Conservation (phyloP, 108 stramenopile species). For the Seminavis robusta region DNA sequence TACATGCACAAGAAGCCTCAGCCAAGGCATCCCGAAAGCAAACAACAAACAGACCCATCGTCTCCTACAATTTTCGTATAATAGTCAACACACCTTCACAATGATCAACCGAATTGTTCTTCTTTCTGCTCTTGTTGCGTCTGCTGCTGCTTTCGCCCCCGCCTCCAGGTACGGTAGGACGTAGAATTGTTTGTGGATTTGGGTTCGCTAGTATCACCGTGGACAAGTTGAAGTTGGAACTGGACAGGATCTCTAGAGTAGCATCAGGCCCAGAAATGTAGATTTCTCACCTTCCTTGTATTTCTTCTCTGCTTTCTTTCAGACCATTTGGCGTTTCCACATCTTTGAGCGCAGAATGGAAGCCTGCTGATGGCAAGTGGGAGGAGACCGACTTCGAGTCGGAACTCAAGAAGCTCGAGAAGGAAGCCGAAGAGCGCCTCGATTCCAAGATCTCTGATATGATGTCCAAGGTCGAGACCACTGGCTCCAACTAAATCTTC, state of each 20-base stretch:
- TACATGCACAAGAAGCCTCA: too few relatives aligned
- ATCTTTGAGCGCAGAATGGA: conserved; percentile 31
- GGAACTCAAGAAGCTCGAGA: conserved; percentile 65
- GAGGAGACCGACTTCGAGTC: conserved; percentile 65
- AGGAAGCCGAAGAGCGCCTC: conserved; percentile 76
- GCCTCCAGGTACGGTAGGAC: conserved; percentile 50
- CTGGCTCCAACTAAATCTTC: conserved; percentile 24
- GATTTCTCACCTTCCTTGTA: neutral
- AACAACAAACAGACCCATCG: too few relatives aligned
- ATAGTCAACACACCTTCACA: too few relatives aligned
- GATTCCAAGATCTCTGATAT: conserved; percentile 77
- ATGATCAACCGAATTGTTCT: conserved; percentile 74
- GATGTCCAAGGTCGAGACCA: conserved; percentile 65
- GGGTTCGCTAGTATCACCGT: neutral
- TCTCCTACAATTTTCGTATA: too few relatives aligned
- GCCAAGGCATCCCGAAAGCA: too few relatives aligned
- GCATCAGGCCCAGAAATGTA: neutral
- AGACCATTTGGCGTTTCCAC: conserved; percentile 4
- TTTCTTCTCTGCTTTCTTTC: neutral
- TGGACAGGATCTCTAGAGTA: neutral
- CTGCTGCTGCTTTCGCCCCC: conserved; percentile 77
- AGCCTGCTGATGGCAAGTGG: conserved; percentile 28
- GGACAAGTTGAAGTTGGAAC: neutral
- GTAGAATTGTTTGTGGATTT: neutral
- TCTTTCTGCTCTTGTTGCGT: conserved; percentile 63